Percentiles rank a stretch among this genome's conserved stretches.
These are phyloP conservation scores for Shiraia bambusicola DNA, from an alignment of 2,329 filamentous ascomycete genomes.

Conservation along the genomic window DNA sequence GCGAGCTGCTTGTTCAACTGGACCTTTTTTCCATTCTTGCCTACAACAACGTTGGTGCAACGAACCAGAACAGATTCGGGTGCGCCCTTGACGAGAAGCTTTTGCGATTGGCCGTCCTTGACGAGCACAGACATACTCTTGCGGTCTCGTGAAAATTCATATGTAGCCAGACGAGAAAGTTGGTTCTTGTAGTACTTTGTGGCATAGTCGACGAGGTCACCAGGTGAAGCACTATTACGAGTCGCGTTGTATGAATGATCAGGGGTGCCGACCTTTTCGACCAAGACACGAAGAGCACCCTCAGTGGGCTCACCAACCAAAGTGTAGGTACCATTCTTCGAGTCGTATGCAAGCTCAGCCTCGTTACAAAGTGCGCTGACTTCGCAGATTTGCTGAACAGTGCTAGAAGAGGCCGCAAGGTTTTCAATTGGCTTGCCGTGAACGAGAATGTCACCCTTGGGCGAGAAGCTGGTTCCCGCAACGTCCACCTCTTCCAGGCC, in stretches of 20 bases:
- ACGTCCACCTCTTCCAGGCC: slow-evolving; percentile 84
- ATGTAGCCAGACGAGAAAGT: slow-evolving; percentile 77
- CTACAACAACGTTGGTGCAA: slow-evolving; percentile 79
- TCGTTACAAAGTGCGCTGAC: slow-evolving; percentile 83
- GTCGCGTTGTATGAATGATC: slow-evolving; percentile 61
- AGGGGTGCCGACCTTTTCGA: slow-evolving; percentile 90
- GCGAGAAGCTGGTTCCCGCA: slow-evolving; percentile 89
- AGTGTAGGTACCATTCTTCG: slow-evolving; percentile 70
- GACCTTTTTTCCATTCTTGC: slow-evolving; percentile 75
- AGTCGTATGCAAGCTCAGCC: slow-evolving; percentile 77
- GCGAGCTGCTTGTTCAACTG: slow-evolving; percentile 68
- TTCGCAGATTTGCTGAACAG: slow-evolving; percentile 74
- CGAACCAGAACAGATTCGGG: slow-evolving; percentile 93
- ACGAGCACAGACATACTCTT: slow-evolving; percentile 99
- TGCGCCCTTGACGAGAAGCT: slow-evolving; percentile 92
- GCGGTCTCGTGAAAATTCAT: slow-evolving; percentile 94
- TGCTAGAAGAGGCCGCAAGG: slow-evolving; percentile 70
- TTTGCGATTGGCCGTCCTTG: slow-evolving; percentile 67
- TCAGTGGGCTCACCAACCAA: slow-evolving; percentile 95
- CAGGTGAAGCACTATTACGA: slow-evolving; percentile 50
- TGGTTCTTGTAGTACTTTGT: slow-evolving; percentile 82
- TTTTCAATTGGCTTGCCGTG: slow-evolving; percentile 70
- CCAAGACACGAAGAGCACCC: slow-evolving; percentile 84
- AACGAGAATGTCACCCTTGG: slow-evolving; percentile 70
- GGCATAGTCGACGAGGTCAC: slow-evolving; percentile 73